phyloP scores from a whole-genome alignment of 805 yeast genomes.

The Yamadazyma laniorum region DNA sequence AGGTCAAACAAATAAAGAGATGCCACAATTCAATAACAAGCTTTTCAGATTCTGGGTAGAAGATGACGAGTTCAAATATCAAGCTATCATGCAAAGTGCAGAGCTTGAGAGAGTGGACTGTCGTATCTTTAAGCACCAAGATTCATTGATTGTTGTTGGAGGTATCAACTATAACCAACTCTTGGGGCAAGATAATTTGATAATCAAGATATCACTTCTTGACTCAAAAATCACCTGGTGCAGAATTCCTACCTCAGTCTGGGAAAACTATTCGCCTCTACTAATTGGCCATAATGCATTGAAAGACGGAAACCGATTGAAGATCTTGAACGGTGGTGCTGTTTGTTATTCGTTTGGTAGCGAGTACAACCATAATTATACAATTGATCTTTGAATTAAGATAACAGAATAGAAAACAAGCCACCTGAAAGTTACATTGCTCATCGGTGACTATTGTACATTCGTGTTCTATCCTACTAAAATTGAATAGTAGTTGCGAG shows the following conservation, averaged over 20 bases:
- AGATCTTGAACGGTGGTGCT: slow-evolving; percentile 58
- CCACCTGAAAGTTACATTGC: too few relatives aligned
- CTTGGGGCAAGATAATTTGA: slow-evolving; percentile 10
- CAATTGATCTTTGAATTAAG: too few relatives aligned
- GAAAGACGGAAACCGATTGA: slow-evolving; percentile 12
- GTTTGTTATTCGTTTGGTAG: slow-evolving; percentile 80
- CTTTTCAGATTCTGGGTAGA: slow-evolving; percentile 35
- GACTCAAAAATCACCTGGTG: not conserved
- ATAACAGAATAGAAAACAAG: too few relatives aligned
- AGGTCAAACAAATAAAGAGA: slow-evolving; percentile 33
- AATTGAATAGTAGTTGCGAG: too few relatives aligned
- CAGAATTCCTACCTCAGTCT: slow-evolving; percentile 20
- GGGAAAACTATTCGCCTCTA: slow-evolving; percentile 46
- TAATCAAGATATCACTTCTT: slow-evolving; percentile 1
- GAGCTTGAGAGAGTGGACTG: slow-evolving; percentile 32
- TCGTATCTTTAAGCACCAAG: slow-evolving; percentile 19
- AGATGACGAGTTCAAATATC: slow-evolving; percentile 14
- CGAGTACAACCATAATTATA: slow-evolving; percentile 24
- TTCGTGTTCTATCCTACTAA: too few relatives aligned
- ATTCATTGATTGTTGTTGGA: slow-evolving; percentile 40
- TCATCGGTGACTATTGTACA: too few relatives aligned
- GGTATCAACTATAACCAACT: slow-evolving; percentile 14
- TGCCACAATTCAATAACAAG: slow-evolving; percentile 29
- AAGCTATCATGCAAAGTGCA: slow-evolving; percentile 22
- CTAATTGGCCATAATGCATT: slow-evolving; percentile 54